These are phyloP conservation scores for Globisporangium yorkense DNA, from an alignment of 352 stramenopile genomes.

Conservation along the genomic window DNA sequence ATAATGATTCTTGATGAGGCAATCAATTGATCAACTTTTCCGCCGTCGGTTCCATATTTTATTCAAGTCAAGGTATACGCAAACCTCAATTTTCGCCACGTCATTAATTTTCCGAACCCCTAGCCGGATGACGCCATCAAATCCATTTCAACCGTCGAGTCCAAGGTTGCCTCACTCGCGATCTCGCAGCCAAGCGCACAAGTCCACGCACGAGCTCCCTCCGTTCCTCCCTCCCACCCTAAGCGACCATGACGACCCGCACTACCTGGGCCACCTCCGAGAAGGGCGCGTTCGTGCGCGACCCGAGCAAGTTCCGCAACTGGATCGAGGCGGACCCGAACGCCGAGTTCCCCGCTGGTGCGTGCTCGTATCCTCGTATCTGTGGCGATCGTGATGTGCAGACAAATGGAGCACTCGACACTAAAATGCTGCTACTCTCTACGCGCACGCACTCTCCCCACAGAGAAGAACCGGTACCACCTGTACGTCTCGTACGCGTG, in stretches of 20 bases:
- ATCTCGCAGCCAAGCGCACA: neutral
- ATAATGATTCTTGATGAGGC: too few relatives aligned
- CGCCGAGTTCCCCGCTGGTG: slow-evolving; percentile 55
- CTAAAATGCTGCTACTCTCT: too few relatives aligned
- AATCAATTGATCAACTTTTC: too few relatives aligned
- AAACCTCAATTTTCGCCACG: too few relatives aligned
- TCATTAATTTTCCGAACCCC: too few relatives aligned
- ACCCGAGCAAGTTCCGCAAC: slow-evolving; percentile 74
- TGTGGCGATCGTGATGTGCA: too few relatives aligned
- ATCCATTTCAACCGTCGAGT: too few relatives aligned
- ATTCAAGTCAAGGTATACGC: too few relatives aligned
- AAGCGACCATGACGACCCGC: slow-evolving; percentile 51
- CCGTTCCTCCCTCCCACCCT: neutral
- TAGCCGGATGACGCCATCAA: too few relatives aligned
- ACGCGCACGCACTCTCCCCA: too few relatives aligned
- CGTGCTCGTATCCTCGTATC: neutral
- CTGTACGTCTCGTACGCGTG: slow-evolving; percentile 96
- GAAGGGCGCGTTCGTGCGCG: slow-evolving; percentile 69
- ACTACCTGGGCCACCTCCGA: slow-evolving; percentile 57
- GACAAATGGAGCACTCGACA: too few relatives aligned
- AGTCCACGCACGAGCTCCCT: neutral
- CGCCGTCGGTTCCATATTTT: too few relatives aligned
- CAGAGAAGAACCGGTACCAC: slow-evolving; percentile 81
- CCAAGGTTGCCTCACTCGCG: neutral
- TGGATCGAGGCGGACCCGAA: slow-evolving; percentile 58